Evolutionary conservation across 257 asterid species (phyloP).

Genomic region (Salvia splendens): DNA sequence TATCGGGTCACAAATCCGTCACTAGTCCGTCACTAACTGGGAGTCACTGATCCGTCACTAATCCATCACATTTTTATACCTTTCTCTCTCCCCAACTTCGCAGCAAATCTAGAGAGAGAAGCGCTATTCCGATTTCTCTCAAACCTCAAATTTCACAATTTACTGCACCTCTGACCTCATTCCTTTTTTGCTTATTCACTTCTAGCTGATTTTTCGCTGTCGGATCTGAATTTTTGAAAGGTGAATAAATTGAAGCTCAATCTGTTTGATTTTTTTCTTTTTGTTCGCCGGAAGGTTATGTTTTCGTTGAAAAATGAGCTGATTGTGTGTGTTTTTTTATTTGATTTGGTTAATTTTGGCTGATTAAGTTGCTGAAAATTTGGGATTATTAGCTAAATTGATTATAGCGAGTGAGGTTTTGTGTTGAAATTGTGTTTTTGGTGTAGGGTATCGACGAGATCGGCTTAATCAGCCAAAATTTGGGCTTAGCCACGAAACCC

Average conservation of each 20-base stretch:
- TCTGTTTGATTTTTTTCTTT: background rate
- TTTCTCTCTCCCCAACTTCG: slow-evolving; percentile 37
- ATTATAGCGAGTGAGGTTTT: background rate
- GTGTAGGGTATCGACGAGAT: slow-evolving; percentile 16
- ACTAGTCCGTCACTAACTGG: no score
- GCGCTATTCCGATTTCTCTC: background rate
- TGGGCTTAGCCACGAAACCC: no score
- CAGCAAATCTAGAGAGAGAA: slow-evolving; percentile 51
- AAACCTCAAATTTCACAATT: slow-evolving; percentile 4
- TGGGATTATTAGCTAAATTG: background rate
- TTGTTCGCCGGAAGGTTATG: background rate
- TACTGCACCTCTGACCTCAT: slow-evolving; percentile 23
- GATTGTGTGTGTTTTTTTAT: background rate
- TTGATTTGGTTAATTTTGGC: background rate
- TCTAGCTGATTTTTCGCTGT: no score
- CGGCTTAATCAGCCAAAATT: slow-evolving; percentile 24
- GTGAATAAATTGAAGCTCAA: slow-evolving; percentile 12
- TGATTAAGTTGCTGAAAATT: background rate
- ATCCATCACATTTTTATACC: background rate
- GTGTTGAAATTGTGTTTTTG: slow-evolving; percentile 16
- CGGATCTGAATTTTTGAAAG: slow-evolving; percentile 21
- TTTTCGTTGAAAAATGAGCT: background rate
- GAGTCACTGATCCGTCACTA: no score
- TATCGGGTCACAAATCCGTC: no score
- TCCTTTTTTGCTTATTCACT: background rate